Evolutionary conservation across 1,139 yeast species (phyloP).

Genomic region (Kodamaea derodonti): DNA sequence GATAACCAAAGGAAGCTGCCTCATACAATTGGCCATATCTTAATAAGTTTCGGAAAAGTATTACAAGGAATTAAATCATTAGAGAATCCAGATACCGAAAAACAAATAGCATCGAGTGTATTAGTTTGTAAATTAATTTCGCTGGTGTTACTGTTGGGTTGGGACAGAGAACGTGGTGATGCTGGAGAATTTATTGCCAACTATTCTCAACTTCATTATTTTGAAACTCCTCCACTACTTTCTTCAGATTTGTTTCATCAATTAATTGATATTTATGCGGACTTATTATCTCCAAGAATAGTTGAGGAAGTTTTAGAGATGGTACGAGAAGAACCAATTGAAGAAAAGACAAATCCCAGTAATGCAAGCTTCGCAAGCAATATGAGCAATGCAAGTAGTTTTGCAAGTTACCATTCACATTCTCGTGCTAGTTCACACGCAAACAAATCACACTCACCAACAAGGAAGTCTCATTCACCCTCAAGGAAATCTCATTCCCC

Average conservation of each 20-base stretch:
- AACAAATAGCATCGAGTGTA: conserved; percentile 25
- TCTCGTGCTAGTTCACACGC: not conserved
- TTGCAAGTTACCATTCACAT: not conserved
- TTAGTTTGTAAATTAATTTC: conserved; percentile 31
- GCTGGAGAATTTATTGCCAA: conserved; percentile 11
- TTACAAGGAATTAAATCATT: conserved; percentile 8
- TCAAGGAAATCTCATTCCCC: not conserved
- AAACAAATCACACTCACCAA: not conserved
- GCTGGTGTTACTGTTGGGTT: conserved; percentile 25
- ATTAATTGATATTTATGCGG: conserved; percentile 11
- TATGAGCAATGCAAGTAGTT: not conserved
- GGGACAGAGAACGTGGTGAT: conserved; percentile 20
- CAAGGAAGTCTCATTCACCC: not conserved
- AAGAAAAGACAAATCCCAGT: not conserved
- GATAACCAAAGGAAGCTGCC: conserved; percentile 17
- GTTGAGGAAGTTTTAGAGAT: conserved; percentile 12
- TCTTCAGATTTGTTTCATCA: conserved; percentile 6
- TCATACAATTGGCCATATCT: conserved; percentile 19
- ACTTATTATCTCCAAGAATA: conserved; percentile 12
- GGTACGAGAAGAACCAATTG: conserved; percentile 6
- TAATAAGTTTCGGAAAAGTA: conserved; percentile 22
- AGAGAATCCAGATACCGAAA: conserved; percentile 23
- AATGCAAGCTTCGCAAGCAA: not conserved
- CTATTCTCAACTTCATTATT: conserved; percentile 14
- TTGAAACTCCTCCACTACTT: conserved; percentile 12